Base-by-base conservation (phyloP, 208 protist genomes). In the Endotrypanum monterogeii region DNA sequence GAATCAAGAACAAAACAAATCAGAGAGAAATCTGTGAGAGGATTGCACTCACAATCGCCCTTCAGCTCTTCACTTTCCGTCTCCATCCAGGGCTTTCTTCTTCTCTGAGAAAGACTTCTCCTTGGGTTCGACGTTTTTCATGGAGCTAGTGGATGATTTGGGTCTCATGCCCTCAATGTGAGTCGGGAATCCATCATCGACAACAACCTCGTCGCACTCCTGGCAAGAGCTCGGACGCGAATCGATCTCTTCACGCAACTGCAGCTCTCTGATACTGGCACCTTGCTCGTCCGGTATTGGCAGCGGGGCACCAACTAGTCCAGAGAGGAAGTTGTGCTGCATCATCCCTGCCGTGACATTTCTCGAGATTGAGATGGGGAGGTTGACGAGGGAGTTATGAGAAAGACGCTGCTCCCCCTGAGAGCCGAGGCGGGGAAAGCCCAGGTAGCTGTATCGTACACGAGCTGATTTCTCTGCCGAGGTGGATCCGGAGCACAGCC, bases 281-380 rank as follows among this genome's bases (percentile, higher is more conserved):
- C 9, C 67, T 16, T 48, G 4, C 52, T 76, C 67, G 0, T 56
- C 63, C 23, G 32, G 23, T 28, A 63, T 20, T 28, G 35, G 46
- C n/a, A 73, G 30, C 37, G 66, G 16, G 3, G 63, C 25, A 6
- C 56, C 71, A 1, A 69, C 35, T 35, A 66, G 56, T 4, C 69
- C 54, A 18, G 76, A 66, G 8, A 91, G 30, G 12, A 91, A 80
- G n/a, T 74, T 76, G 46, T 75, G 73, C 20, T 85, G 73, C 48
- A 84, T 67, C 30, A 86, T 66, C 11, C 74, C 83, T 2, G 76
- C 63, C 16, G 80, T 79, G 14, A 81, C 56, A 60, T 87, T 86
- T 7, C 65, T 88, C 2, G 84, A 82, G 32, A 83, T 83, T 12
- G 85, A 88, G 57, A 76, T 85, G 32, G 84, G 83, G 16, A 88